phyloP scores from a whole-genome alignment of 179 eudicot species.

The Nepenthes alata region DNA sequence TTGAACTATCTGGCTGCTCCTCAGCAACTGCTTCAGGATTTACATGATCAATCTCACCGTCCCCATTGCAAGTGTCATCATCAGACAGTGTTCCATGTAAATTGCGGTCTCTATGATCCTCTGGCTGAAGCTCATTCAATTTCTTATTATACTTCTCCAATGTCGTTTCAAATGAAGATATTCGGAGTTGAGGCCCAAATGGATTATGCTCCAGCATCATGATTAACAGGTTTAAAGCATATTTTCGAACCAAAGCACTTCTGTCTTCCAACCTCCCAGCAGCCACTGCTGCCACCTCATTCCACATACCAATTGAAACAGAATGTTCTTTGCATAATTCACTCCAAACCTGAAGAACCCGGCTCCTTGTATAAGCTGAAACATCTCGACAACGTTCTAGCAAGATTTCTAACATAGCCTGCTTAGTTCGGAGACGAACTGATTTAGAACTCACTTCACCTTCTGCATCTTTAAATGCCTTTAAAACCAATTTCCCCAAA shows the following conservation, averaged over 20 bases:
- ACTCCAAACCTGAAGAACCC: constrained; percentile 91
- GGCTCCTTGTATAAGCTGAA: constrained; percentile 93
- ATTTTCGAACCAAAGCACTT: constrained; percentile 85
- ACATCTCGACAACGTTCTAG: constrained; percentile 87
- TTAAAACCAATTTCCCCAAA: constrained; percentile 68
- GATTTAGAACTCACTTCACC: constrained; percentile 84
- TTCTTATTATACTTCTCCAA: constrained; percentile 69
- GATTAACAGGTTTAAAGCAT: constrained; percentile 74
- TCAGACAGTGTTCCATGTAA: constrained; percentile 27
- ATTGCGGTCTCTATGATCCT: constrained; percentile 23
- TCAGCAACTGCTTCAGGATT: constrained; percentile 18
- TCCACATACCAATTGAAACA: constrained; percentile 87
- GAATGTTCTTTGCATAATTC: constrained; percentile 89
- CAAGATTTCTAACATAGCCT: constrained; percentile 91
- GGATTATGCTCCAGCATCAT: constrained; percentile 96
- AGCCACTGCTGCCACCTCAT: constrained; percentile 78
- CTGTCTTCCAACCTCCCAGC: constrained; percentile 96
- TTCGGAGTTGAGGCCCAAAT: constrained; percentile 90
- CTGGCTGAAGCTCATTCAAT: constrained; percentile 63
- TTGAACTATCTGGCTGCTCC: constrained; percentile 48
- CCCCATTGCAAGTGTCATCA: constrained; percentile 29
- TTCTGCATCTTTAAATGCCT: constrained; percentile 82
- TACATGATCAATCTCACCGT: constrained; percentile 47
- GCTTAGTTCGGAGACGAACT: constrained; percentile 77
- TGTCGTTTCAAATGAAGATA: constrained; percentile 78